phyloP scores from a whole-genome alignment of 805 yeast genomes.

The Cyberlindnera mississippiensis region DNA sequence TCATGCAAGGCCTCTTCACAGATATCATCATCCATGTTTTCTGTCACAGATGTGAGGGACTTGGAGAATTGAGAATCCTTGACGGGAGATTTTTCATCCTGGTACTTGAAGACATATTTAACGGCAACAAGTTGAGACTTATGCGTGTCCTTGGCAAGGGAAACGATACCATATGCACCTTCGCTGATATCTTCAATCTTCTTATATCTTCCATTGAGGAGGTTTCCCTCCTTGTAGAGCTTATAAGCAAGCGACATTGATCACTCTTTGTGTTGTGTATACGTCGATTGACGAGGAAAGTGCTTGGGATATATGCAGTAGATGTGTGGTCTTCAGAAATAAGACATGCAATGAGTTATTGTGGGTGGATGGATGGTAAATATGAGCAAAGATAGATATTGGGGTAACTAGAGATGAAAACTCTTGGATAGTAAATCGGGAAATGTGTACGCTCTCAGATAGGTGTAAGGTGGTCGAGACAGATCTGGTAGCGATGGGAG shows the following conservation, averaged over 20 bases:
- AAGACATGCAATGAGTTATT: background rate
- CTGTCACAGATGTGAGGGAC: constrained; percentile 27
- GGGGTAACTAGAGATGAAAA: background rate
- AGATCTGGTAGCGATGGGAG: too few relatives aligned
- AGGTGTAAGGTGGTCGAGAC: background rate
- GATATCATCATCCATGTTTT: constrained; percentile 36
- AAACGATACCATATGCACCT: constrained; percentile 91
- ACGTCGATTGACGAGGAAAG: background rate
- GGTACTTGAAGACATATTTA: constrained; percentile 70
- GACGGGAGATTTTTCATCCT: constrained; percentile 32
- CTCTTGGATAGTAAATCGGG: background rate
- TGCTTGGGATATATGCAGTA: background rate
- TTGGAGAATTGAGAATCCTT: constrained; percentile 28
- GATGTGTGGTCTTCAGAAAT: background rate
- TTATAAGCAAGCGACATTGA: constrained; percentile 28
- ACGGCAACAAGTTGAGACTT: constrained; percentile 67
- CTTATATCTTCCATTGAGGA: constrained; percentile 59
- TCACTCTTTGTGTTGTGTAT: background rate
- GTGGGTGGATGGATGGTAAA: too few relatives aligned
- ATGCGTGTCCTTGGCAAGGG: constrained; percentile 69
- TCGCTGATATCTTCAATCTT: constrained; percentile 76
- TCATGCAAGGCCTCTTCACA: constrained; percentile 65
- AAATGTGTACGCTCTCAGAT: too few relatives aligned
- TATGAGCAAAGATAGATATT: too few relatives aligned
- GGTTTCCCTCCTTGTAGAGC: constrained; percentile 41